Conservation (phyloP, 805 yeast genomes). For the Gaillardinia entomophila region DNA sequence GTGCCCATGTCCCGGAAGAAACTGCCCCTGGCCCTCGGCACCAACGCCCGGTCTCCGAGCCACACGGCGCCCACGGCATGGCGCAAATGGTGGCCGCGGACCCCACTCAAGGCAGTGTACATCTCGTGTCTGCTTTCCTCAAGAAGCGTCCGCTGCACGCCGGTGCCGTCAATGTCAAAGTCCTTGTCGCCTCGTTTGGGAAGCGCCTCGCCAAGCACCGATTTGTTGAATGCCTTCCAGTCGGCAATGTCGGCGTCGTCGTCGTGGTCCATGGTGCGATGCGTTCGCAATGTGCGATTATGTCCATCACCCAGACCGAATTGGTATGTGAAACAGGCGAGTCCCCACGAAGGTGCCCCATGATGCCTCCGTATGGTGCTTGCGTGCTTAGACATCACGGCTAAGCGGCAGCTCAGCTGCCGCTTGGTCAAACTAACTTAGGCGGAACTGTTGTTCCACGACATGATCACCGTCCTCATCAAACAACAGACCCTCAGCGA, state of each 20-base stretch:
- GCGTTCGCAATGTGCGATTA: no score
- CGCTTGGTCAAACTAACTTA: no score
- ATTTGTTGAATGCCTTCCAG: constrained; percentile 36
- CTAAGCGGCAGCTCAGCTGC: no score
- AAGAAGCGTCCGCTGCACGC: constrained; percentile 43
- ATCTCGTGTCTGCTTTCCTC: constrained; percentile 57
- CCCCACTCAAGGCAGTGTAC: constrained; percentile 57
- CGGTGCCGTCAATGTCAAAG: constrained; percentile 75
- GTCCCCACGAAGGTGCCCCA: no score
- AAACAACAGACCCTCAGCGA: constrained; percentile 23
- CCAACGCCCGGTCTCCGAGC: constrained; percentile 21
- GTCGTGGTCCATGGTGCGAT: constrained; percentile 2
- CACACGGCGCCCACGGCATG: constrained; percentile 49
- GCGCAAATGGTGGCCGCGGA: constrained; percentile 45
- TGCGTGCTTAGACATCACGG: no score
- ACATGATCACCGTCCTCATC: constrained; percentile 26
- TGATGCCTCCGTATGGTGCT: no score
- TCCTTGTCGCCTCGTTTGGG: constrained; percentile 84
- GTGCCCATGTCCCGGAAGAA: constrained; percentile 73
- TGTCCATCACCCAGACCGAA: no score
- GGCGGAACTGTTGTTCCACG: constrained; percentile 35
- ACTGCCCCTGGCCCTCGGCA: constrained; percentile 58
- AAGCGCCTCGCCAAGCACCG: constrained; percentile 19
- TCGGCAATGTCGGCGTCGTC: constrained; percentile 43
- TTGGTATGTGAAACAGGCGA: no score